These are phyloP conservation scores for Lenwebbia sp. DNA, from an alignment of 345 rosid genomes.

Conservation along the genomic window DNA sequence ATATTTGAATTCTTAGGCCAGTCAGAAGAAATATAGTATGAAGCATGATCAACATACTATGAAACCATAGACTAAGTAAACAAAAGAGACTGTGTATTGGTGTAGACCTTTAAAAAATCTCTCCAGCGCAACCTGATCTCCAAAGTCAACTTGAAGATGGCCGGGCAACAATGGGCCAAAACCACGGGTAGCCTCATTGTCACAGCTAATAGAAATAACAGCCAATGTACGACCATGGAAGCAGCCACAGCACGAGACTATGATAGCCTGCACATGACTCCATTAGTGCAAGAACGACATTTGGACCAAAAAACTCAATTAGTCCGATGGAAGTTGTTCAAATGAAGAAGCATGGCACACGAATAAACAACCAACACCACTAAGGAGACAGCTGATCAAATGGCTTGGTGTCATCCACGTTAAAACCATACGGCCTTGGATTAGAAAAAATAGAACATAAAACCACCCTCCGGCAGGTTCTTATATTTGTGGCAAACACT, in stretches of 20 bases:
- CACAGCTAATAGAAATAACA: slow-evolving; percentile 96
- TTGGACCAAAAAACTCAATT: neutral
- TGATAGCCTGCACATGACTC: slow-evolving; percentile 48
- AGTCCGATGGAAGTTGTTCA: neutral
- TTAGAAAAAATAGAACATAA: neutral
- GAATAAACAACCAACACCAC: neutral
- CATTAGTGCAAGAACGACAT: neutral
- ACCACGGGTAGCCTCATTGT: slow-evolving; percentile 90
- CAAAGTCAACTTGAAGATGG: slow-evolving; percentile 90
- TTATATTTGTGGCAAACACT: neutral
- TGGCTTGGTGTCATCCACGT: neutral
- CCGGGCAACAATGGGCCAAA: slow-evolving; percentile 92
- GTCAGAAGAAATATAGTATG: neutral
- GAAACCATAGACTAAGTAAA: neutral
- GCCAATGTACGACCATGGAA: slow-evolving; percentile 97
- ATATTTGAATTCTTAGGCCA: neutral
- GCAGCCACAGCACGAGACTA: slow-evolving; percentile 95
- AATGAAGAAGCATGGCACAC: neutral
- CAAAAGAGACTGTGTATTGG: neutral
- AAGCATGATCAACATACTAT: neutral
- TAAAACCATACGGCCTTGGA: neutral
- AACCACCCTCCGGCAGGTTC: neutral
- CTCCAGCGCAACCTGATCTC: slow-evolving; percentile 64
- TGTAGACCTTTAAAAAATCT: slow-evolving; percentile 58
- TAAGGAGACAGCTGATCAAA: neutral